Conservation (phyloP, 768 basidiomycete species). For the Hypsizygus marmoreus region DNA sequence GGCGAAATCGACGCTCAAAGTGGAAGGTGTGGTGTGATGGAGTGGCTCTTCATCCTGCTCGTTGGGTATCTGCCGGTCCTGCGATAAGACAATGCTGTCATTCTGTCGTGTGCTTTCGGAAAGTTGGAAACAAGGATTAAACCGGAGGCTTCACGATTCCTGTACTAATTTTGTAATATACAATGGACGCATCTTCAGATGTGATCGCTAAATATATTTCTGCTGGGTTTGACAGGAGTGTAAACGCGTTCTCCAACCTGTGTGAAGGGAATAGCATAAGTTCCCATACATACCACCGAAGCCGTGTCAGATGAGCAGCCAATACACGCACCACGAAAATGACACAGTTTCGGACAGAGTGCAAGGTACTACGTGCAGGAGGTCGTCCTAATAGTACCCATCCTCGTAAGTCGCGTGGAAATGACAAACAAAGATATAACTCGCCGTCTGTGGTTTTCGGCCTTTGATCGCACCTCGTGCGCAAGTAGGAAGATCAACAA, state of each 20-base stretch:
- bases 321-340: slow-evolving; percentile 52
- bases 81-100: too few relatives aligned
- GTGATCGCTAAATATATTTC: slow-evolving; percentile 71
- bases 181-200: slow-evolving; percentile 77
- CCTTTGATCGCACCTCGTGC: slow-evolving; percentile 62
- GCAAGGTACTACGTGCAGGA: slow-evolving; percentile 64
- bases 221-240: slow-evolving; percentile 43
- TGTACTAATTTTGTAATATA: slow-evolving; percentile 80
- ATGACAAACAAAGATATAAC: slow-evolving; percentile 16
- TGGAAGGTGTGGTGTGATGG: too few relatives aligned
- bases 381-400: slow-evolving; percentile 46
- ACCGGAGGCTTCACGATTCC: slow-evolving; percentile 77
- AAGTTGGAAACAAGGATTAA: slow-evolving; percentile 29
- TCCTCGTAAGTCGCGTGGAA: not conserved
- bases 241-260: slow-evolving; percentile 64
- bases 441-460: slow-evolving; percentile 52
- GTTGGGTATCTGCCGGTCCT: not conserved
- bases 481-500: slow-evolving; percentile 60
- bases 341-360: slow-evolving; percentile 66
- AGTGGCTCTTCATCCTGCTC: too few relatives aligned
- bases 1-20: too few relatives aligned
- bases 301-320: not conserved
- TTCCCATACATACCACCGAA: too few relatives aligned
- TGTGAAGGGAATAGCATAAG: not conserved
- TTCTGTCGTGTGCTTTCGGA: too few relatives aligned